A percentile compares a stretch with the other conserved stretches of the same genome.
phyloP scores from a whole-genome alignment of 805 yeast species.

The Nakazawaea wickerhamii region DNA sequence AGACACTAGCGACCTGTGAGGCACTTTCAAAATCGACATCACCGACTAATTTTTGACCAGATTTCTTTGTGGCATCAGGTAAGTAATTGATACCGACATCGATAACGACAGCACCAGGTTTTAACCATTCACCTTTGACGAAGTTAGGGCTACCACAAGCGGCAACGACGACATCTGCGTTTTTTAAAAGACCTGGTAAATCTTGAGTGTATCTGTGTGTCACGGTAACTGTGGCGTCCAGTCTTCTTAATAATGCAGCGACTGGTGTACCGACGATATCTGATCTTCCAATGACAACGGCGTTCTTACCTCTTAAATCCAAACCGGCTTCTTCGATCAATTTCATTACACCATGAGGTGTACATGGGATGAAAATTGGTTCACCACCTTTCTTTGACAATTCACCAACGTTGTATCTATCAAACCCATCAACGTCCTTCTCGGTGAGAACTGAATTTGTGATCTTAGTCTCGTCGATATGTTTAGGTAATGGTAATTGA shows the following conservation, averaged over 20 bases:
- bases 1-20: slow-evolving; percentile 51
- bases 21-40: slow-evolving; percentile 84
- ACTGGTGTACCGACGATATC: slow-evolving; percentile 97
- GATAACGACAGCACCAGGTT: slow-evolving; percentile 76
- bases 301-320: slow-evolving; percentile 67
- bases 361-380: slow-evolving; percentile 86
- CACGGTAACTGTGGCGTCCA: slow-evolving; percentile 84
- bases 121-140: slow-evolving; percentile 85
- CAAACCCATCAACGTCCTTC: slow-evolving; percentile 96
- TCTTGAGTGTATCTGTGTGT: slow-evolving; percentile 71
- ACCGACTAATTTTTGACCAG: slow-evolving; percentile 86
- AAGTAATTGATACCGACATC: slow-evolving; percentile 95
- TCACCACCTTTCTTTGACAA: slow-evolving; percentile 79
- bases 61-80: slow-evolving; percentile 65
- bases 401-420: slow-evolving; percentile 84
- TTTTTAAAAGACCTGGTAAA: slow-evolving; percentile 47
- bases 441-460: slow-evolving; percentile 77
- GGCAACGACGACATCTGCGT: slow-evolving; percentile 85
- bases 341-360: slow-evolving; percentile 90
- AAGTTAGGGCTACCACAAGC: slow-evolving; percentile 87
- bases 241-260: slow-evolving; percentile 71
- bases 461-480: slow-evolving; percentile 69
- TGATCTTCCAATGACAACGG: slow-evolving; percentile 91
- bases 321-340: slow-evolving; percentile 68
- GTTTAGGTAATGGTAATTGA: slow-evolving; percentile 84